phyloP scores from a whole-genome alignment of 768 basidiomycete genomes.

The Tylopilus balloui region DNA sequence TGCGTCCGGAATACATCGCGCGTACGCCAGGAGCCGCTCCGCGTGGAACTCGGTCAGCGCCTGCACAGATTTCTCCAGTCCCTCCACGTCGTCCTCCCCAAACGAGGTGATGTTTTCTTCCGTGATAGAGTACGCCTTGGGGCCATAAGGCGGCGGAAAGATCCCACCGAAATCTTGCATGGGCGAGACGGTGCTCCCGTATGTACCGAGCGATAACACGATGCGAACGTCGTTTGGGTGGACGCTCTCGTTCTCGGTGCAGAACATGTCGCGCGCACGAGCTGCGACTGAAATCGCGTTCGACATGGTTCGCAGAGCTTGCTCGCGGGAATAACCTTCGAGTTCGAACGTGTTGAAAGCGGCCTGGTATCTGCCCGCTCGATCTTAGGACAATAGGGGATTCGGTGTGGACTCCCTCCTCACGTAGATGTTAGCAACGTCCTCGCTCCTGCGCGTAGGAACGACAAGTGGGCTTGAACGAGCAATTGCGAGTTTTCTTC shows the following conservation, averaged over 20 bases:
- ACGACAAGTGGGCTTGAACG: slow-evolving; percentile 55
- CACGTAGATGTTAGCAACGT: slow-evolving; percentile 71
- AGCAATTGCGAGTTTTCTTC: slow-evolving; percentile 44
- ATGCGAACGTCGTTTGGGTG: slow-evolving; percentile 37
- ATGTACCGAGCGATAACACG: slow-evolving; percentile 71
- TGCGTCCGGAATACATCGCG: slow-evolving; percentile 36
- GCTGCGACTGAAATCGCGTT: slow-evolving; percentile 48
- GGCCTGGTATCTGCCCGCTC: slow-evolving; percentile 56
- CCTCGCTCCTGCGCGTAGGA: slow-evolving; percentile 59
- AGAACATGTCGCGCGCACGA: slow-evolving; percentile 40
- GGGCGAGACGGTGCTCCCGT: slow-evolving; percentile 59
- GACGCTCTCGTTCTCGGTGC: slow-evolving; percentile 20
- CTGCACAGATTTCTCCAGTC: slow-evolving; percentile 38
- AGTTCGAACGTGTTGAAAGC: slow-evolving; percentile 49
- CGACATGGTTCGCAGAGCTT: slow-evolving; percentile 48
- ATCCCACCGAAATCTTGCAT: slow-evolving; percentile 71
- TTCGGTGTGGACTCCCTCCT: not conserved
- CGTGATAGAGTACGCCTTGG: slow-evolving; percentile 37
- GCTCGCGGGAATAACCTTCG: slow-evolving; percentile 43
- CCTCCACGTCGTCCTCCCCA: slow-evolving; percentile 26
- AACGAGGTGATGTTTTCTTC: slow-evolving; percentile 43
- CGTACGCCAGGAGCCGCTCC: slow-evolving; percentile 53
- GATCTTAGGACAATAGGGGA: not conserved
- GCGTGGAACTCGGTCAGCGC: slow-evolving; percentile 61
- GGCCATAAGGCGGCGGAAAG: slow-evolving; percentile 76